Base-by-base conservation (phyloP, 129 eudicot genomes). In the Flaveria ramosissima region DNA sequence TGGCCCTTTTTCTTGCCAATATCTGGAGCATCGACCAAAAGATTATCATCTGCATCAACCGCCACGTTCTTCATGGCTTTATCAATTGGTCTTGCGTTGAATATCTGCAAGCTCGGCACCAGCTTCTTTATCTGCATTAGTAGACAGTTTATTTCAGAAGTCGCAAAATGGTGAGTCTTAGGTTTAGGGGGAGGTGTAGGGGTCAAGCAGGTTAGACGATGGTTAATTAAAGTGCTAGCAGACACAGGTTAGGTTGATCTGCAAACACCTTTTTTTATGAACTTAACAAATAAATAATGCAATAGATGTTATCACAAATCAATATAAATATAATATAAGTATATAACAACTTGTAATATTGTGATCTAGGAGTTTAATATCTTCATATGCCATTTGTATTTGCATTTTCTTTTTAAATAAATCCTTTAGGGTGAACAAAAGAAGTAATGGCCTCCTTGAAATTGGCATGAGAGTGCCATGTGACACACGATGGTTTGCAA, bases 71-170 rank as follows among this genome's bases (percentile, higher is more conserved):
- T 83, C 20, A 19, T n/a, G 75, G 43, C 57, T 77, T 87, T 91
- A 60, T 94, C 96, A 6, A 89, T 83, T 16, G 88, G 97, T 73
- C 82, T 87, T n/a, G 88, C 81, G 60, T 94, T 89, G 71, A 84
- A 87, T 76, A 87, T 91, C 52, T 91, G 93, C 86, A 94, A 76
- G 82, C 79, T 77, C 1, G 93, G 96, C 56, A 89, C 83, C 73
- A 89, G 77, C 45, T 94, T 94, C 77, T 83, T 91, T 57, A 94
- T 80, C 98, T 94, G 92, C 84, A 68, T 16, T 56, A 6, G 19
- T 52, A 45, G 10, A 66, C 6, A 6, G 48, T 9, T 65, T 65
- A 52, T 67, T 21, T 6, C 12, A 42, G 69, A 63, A 13, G 23
- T 61, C 6, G 42, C 6, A 2, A 56, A 56, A 56, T 8, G 20